phyloP scores from a whole-genome alignment of 202 grass and related monocot species.

The Carex sylvatica region DNA sequence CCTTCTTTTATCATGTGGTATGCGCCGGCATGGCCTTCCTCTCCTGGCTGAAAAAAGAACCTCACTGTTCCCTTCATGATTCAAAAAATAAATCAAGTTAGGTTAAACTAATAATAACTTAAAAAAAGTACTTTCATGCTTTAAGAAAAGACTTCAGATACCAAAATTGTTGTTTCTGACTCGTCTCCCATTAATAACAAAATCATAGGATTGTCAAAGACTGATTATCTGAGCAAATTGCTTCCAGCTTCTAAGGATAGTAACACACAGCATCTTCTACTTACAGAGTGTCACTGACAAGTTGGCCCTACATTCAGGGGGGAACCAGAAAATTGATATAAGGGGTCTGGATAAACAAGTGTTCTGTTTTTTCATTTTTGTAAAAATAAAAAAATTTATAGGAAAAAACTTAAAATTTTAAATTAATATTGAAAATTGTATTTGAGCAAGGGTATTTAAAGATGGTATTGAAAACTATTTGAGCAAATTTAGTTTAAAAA shows the following conservation, averaged over 20 bases:
- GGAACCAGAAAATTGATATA: too few relatives aligned
- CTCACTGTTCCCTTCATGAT: constrained; percentile 54
- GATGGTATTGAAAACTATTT: too few relatives aligned
- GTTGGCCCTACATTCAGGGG: too few relatives aligned
- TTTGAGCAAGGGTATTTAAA: too few relatives aligned
- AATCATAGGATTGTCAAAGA: neutral
- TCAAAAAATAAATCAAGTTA: neutral
- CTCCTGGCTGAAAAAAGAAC: constrained; percentile 67
- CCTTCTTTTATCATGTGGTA: constrained; percentile 52
- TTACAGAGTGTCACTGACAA: too few relatives aligned
- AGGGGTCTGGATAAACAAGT: too few relatives aligned
- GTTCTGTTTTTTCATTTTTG: too few relatives aligned
- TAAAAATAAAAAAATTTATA: too few relatives aligned
- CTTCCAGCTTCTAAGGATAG: neutral
- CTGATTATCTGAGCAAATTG: neutral
- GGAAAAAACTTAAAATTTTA: too few relatives aligned
- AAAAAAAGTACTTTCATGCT: neutral
- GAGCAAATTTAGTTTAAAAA: too few relatives aligned
- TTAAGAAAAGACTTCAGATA: neutral
- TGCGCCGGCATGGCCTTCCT: constrained; percentile 53
- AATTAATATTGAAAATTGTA: too few relatives aligned
- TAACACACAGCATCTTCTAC: too few relatives aligned
- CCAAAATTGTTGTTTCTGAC: neutral
- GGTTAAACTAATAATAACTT: neutral
- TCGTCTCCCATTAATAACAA: neutral